These are phyloP conservation scores for Diophrys appendiculata DNA, from an alignment of 73 alveolate genomes.

Conservation along the genomic window DNA sequence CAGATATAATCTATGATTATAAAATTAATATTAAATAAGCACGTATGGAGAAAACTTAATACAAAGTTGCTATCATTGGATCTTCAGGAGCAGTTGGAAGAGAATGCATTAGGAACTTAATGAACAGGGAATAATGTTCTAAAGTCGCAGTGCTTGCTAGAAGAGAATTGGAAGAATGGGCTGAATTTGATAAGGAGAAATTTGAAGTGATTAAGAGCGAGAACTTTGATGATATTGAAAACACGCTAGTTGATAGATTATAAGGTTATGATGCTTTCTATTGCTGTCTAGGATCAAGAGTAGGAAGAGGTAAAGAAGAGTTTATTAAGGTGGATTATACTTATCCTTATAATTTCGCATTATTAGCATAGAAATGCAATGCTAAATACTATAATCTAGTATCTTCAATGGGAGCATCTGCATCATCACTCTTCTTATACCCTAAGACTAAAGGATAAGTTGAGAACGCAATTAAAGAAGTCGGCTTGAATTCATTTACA, in stretches of 20 bases:
- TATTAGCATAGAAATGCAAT: conserved; percentile 37
- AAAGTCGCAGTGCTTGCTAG: neutral
- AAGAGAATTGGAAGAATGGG: conserved; percentile 13
- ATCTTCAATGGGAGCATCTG: conserved; percentile 62
- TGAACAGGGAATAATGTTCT: neutral
- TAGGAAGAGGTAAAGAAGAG: conserved; percentile 70
- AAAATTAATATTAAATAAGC: no score
- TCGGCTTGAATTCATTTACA: conserved; percentile 28
- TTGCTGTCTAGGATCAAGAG: conserved; percentile 66
- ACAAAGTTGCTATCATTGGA: conserved; percentile 72
- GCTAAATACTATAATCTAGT: conserved; percentile 28
- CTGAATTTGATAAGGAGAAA: conserved; percentile 5
- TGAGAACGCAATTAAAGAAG: conserved; percentile 50
- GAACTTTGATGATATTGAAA: neutral
- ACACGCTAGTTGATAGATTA: conserved; percentile 50
- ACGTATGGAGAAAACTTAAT: no score
- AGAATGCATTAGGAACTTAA: conserved; percentile 22
- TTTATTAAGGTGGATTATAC: conserved; percentile 76
- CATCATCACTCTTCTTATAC: conserved; percentile 56
- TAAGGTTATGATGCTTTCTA: conserved; percentile 65
- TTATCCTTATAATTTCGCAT: conserved; percentile 71
- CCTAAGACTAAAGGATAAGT: conserved; percentile 63
- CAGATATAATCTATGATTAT: no score
- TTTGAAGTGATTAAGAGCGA: neutral
- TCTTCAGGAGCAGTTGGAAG: conserved; percentile 83